Evolutionary conservation across 257 asterid genomes (phyloP).

Genomic region (Capsicum pubescens): DNA sequence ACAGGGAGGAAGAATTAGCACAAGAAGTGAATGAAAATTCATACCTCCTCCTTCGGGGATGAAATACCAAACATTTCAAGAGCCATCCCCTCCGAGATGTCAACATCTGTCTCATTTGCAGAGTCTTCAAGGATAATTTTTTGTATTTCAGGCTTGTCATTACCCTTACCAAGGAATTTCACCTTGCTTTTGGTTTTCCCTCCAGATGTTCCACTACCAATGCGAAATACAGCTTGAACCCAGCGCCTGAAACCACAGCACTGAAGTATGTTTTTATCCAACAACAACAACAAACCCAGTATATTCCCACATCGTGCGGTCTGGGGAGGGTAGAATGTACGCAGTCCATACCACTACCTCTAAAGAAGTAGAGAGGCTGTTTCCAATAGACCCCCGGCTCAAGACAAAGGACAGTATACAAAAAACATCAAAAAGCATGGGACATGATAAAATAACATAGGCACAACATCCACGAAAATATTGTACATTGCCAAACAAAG

Average conservation of each 20-base stretch:
- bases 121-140: slow-evolving; percentile 38
- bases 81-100: slow-evolving; percentile 83
- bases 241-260: slow-evolving; percentile 69
- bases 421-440: no score
- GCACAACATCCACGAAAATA: no score
- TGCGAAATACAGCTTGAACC: slow-evolving; percentile 91
- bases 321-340: no score
- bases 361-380: no score
- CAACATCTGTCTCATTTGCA: slow-evolving; percentile 53
- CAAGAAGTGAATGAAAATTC: slow-evolving; percentile 20
- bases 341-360: no score
- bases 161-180: slow-evolving; percentile 31
- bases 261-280: not conserved
- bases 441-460: no score
- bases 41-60: slow-evolving; percentile 77
- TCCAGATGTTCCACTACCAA: slow-evolving; percentile 35
- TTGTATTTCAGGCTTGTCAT: slow-evolving; percentile 40
- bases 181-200: slow-evolving; percentile 35
- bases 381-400: no score
- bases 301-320: no score
- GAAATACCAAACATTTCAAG: slow-evolving; percentile 71
- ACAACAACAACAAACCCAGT: no score
- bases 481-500: no score
- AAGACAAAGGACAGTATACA: no score
- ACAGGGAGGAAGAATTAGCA: not conserved